Evolutionary conservation across 345 rosid genomes (phyloP).

Genomic region (Nephelium lappaceum): DNA sequence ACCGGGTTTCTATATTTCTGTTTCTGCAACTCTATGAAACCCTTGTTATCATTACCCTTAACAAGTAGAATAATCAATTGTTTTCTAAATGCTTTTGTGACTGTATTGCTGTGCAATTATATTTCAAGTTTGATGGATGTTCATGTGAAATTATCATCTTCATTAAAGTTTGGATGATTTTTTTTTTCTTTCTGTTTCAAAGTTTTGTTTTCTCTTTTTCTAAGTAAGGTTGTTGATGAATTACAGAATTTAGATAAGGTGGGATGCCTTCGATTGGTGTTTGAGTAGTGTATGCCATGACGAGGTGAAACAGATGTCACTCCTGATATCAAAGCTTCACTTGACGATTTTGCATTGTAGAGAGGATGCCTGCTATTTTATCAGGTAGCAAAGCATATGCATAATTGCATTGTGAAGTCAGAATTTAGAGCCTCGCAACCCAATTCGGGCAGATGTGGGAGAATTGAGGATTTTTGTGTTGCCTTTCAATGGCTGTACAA

Average conservation of each 20-base stretch:
- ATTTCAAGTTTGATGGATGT: neutral
- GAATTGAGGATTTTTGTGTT: neutral
- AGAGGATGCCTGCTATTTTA: constrained; percentile 11
- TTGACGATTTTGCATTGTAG: neutral
- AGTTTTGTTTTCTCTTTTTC: constrained; percentile 21
- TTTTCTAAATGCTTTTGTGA: neutral
- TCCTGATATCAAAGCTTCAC: constrained; percentile 20
- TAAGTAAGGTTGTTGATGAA: constrained; percentile 37
- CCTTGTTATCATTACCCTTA: neutral
- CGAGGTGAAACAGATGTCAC: constrained; percentile 31
- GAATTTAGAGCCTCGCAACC: neutral
- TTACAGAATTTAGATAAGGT: constrained; percentile 46
- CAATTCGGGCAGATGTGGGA: neutral
- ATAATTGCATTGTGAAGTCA: constrained; percentile 2
- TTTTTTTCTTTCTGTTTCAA: constrained; percentile 13
- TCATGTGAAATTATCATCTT: constrained; percentile 16
- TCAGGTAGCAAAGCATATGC: neutral
- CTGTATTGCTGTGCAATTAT: neutral
- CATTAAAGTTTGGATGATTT: constrained; percentile 15
- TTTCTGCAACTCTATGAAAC: neutral
- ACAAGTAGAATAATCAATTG: neutral
- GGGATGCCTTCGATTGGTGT: constrained; percentile 37
- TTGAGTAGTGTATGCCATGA: constrained; percentile 34
- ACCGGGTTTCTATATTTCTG: constrained; percentile 9
- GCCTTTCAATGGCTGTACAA: neutral